These are phyloP conservation scores for Pestalotiopsis sp. DNA, from an alignment of 2,329 filamentous ascomycete genomes.

Conservation along the genomic window DNA sequence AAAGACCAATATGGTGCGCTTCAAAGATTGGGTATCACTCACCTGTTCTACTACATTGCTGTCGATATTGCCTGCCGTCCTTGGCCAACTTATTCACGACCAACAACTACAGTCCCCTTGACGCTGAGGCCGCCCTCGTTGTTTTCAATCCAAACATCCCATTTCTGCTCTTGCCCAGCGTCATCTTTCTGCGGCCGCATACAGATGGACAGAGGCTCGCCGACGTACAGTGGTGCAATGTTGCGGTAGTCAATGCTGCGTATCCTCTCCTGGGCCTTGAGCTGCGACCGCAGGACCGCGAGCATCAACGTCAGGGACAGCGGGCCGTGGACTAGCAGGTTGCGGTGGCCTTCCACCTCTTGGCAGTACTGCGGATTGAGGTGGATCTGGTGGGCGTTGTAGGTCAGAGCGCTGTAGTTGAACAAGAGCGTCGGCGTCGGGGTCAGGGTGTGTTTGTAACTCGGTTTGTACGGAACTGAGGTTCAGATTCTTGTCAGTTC, in stretches of 20 bases:
- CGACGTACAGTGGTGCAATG: slow-evolving; percentile 77
- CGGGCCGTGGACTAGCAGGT: slow-evolving; percentile 85
- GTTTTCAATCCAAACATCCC: slow-evolving; percentile 69
- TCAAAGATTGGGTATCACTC: slow-evolving; percentile 5
- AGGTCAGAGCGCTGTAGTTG: slow-evolving; percentile 86
- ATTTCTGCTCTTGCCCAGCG: slow-evolving; percentile 35
- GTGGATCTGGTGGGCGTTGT: slow-evolving; percentile 93
- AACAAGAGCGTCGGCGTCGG: slow-evolving; percentile 78
- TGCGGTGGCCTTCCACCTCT: slow-evolving; percentile 72
- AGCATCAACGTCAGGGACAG: slow-evolving; percentile 79
- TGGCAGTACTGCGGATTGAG: slow-evolving; percentile 73
- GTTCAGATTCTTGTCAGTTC: not conserved
- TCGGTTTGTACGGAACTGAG: slow-evolving; percentile 37
- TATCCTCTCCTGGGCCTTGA: slow-evolving; percentile 45
- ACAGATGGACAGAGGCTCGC: slow-evolving; percentile 72
- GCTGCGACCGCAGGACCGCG: slow-evolving; percentile 58
- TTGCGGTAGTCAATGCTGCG: slow-evolving; percentile 76
- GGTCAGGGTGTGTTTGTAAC: slow-evolving; percentile 54
- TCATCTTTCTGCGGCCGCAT: slow-evolving; percentile 47
- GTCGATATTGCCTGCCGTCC: no score
- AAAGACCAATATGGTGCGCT: not conserved
- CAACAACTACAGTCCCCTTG: slow-evolving; percentile 49
- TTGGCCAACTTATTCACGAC: not conserved
- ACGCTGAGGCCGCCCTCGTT: slow-evolving; percentile 65
- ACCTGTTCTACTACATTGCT: not conserved